Base-by-base conservation (phyloP, 116 monocot genomes). In the Trichopus zeylanicus region DNA sequence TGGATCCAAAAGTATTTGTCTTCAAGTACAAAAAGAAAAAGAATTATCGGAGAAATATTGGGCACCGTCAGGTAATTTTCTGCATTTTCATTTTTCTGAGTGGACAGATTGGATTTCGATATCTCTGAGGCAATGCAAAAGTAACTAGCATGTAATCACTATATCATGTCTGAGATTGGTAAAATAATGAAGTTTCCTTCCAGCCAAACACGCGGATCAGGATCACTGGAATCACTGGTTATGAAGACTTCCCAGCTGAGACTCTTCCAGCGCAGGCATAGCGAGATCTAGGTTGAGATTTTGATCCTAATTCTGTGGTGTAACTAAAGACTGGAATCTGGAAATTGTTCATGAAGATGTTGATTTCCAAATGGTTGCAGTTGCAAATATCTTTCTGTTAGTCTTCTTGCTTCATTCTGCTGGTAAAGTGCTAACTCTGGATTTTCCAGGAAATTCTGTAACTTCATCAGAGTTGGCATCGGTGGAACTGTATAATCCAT, bases 11-110 rank as follows among this genome's bases (percentile, higher is more conserved):
- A 79, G 90, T 90, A 1, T 84, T 89, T 51, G 74, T 95, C 52
- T 90, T 74, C 70, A 95, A 95, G 77, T 95, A 77, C 65, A 95
- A 90, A 84, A 80, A 66, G 78, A 86, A 84, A 59, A 95, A 95
- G 84, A 76, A 90, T 49, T 95, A 95, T 59, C 65, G 87, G 54
- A 81, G 95, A 63, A 95, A 48, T 21, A 86, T 89, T 59, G 90
- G 95, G 46, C 95, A 95, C 46, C 70, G 95, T 18, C 95, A 95
- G 95, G 90, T 95, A 75, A 24, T 25, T 39, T n/a, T n/a, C n/a
- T n/a, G n/a, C n/a, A n/a, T n/a, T n/a, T n/a, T n/a, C n/a, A n/a
- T n/a, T n/a, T n/a, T n/a, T n/a, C n/a, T n/a, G n/a, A n/a, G n/a
- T n/a, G n/a, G n/a, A n/a, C n/a, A n/a, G n/a, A n/a, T n/a, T n/a